Evolutionary conservation across 805 yeast species (phyloP).

Genomic region (Candida yuanshanica): DNA sequence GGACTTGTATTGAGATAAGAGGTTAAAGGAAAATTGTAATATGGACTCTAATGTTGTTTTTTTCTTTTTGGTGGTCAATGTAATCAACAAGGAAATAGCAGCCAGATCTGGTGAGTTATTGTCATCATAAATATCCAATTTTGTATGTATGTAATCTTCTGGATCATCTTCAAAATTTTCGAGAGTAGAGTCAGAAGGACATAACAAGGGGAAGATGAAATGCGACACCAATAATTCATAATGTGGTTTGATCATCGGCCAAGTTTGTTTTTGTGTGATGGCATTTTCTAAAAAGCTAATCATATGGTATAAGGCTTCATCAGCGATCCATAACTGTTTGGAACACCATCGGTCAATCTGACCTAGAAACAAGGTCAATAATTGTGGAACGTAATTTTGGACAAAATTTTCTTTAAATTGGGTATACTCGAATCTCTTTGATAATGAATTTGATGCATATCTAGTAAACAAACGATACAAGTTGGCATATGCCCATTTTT

Average conservation of each 20-base stretch:
- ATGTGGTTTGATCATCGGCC: slow-evolving; percentile 64
- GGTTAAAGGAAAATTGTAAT: slow-evolving; percentile 51
- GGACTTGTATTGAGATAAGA: slow-evolving; percentile 32
- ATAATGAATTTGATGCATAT: slow-evolving; percentile 50
- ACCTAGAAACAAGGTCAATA: slow-evolving; percentile 56
- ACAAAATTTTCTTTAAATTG: slow-evolving; percentile 53
- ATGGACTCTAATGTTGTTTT: slow-evolving; percentile 55
- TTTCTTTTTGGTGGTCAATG: slow-evolving; percentile 65
- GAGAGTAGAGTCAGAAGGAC: slow-evolving; percentile 61
- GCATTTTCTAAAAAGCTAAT: slow-evolving; percentile 59
- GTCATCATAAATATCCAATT: slow-evolving; percentile 62
- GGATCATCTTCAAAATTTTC: slow-evolving; percentile 85
- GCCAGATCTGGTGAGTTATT: slow-evolving; percentile 68
- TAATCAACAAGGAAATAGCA: slow-evolving; percentile 65
- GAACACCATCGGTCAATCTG: slow-evolving; percentile 73
- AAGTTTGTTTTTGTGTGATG: slow-evolving; percentile 52
- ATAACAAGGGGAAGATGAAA: slow-evolving; percentile 69
- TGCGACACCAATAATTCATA: slow-evolving; percentile 59
- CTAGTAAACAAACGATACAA: slow-evolving; percentile 64
- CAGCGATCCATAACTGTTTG: slow-evolving; percentile 62
- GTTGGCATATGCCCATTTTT: slow-evolving; percentile 87
- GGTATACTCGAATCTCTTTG: slow-evolving; percentile 48
- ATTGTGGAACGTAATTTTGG: slow-evolving; percentile 63
- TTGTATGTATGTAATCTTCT: slow-evolving; percentile 74
- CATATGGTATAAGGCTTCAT: slow-evolving; percentile 57